phyloP scores from a whole-genome alignment of 2,329 filamentous ascomycete genomes.

The Apiospora rasikravindrae region DNA sequence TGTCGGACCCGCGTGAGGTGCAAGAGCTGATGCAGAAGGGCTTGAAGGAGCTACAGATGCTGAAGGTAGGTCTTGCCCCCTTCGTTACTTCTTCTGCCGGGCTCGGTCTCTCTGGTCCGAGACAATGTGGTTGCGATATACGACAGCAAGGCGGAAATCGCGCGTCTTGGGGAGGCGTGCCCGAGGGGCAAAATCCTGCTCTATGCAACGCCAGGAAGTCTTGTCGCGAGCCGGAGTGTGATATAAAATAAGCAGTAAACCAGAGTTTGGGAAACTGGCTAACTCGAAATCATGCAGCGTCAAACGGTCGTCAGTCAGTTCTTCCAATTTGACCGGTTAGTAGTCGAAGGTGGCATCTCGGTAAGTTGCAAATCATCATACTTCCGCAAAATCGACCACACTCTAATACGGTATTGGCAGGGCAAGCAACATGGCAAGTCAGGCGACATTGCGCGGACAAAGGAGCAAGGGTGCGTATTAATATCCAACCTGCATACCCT shows the following conservation, averaged over 20 bases:
- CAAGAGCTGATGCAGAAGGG: slow-evolving; percentile 92
- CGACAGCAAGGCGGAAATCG: background rate
- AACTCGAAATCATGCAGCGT: slow-evolving; percentile 60
- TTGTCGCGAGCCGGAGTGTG: background rate
- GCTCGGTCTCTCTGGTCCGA: background rate
- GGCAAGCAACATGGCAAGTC: slow-evolving; percentile 73
- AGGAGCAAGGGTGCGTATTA: slow-evolving; percentile 74
- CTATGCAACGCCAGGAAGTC: too few relatives aligned
- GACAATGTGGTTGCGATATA: background rate
- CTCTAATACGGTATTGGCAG: slow-evolving; percentile 32
- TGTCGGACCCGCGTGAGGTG: slow-evolving; percentile 75
- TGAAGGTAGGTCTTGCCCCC: slow-evolving; percentile 72
- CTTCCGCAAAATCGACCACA: slow-evolving; percentile 24
- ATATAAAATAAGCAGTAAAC: background rate
- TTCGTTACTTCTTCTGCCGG: background rate
- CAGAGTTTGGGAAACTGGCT: background rate
- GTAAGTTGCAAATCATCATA: slow-evolving; percentile 53
- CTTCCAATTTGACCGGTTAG: slow-evolving; percentile 88
- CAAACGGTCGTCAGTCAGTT: slow-evolving; percentile 96
- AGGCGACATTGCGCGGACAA: slow-evolving; percentile 74
- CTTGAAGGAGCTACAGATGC: slow-evolving; percentile 80
- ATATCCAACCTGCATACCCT: background rate
- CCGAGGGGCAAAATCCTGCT: background rate
- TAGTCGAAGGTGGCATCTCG: slow-evolving; percentile 86
- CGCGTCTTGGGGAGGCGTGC: background rate